A percentile compares a stretch with the other conserved stretches of the same genome.
Conservation (phyloP, 345 rosid genomes). For the Citrus mangshanensis region DNA sequence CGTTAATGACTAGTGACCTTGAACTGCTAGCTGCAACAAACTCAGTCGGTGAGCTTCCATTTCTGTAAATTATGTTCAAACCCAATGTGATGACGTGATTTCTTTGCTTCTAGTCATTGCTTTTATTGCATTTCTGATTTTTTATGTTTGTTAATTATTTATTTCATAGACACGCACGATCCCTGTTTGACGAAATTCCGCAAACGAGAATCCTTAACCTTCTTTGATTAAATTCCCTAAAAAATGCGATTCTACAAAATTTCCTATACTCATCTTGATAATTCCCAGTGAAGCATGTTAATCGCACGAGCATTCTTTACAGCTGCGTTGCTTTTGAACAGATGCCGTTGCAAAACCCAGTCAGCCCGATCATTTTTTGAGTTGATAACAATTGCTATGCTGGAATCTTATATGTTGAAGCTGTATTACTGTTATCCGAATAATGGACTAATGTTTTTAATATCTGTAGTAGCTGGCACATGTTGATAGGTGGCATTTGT, state of each 20-base stretch:
- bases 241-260: not conserved
- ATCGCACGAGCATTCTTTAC: not conserved
- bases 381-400: not conserved
- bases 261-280: not conserved
- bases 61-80: not conserved
- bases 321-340: not conserved
- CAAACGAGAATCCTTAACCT: not conserved
- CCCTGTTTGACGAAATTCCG: conserved; percentile 7
- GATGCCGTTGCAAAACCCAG: not conserved
- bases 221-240: not conserved
- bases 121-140: not conserved
- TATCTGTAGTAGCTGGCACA: not conserved
- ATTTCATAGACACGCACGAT: not conserved
- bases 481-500: not conserved
- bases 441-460: not conserved
- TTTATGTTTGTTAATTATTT: not conserved
- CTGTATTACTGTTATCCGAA: not conserved
- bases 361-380: not conserved
- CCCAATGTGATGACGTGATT: not conserved
- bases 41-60: not conserved
- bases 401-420: not conserved
- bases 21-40: not conserved
- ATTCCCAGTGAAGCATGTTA: not conserved
- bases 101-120: not conserved
- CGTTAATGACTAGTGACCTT: not conserved